Conservation (phyloP, 306 rosid genomes). For the Trifolium subterraneum region DNA sequence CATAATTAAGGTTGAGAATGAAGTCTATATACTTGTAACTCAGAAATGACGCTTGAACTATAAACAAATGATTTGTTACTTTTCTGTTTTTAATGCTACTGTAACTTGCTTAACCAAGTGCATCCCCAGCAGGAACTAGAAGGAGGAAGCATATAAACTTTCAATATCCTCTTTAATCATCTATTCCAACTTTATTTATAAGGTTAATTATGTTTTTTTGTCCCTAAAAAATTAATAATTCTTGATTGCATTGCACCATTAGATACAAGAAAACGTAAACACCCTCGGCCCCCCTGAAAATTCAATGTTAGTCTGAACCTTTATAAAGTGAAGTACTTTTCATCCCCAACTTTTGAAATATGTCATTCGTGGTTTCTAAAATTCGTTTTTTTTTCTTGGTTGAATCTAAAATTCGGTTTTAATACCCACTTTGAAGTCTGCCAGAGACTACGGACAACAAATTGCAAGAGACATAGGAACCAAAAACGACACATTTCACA, state of each 20-base stretch:
- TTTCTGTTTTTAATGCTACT: conserved; percentile 5
- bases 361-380: background rate
- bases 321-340: conserved; percentile 1
- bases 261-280: no score
- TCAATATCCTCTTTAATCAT: conserved; percentile 21
- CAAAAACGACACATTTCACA: background rate
- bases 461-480: background rate
- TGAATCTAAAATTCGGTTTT: background rate
- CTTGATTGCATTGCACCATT: no score
- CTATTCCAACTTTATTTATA: conserved; percentile 9
- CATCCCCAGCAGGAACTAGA: conserved; percentile 25
- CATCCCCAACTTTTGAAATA: conserved; percentile 1
- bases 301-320: background rate
- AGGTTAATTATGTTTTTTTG: background rate
- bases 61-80: conserved; percentile 3
- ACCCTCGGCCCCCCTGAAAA: background rate
- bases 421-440: background rate
- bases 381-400: background rate
- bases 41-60: conserved; percentile 18
- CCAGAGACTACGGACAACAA: background rate
- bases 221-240: background rate
- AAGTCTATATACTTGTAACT: conserved; percentile 19
- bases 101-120: conserved; percentile 7
- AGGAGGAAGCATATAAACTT: conserved; percentile 30
- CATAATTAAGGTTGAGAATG: conserved; percentile 21